Percentiles rank a stretch among this genome's conserved stretches.
These are phyloP conservation scores for Tilletia horrida DNA, from an alignment of 1,284 basidiomycete genomes.

Conservation along the genomic window DNA sequence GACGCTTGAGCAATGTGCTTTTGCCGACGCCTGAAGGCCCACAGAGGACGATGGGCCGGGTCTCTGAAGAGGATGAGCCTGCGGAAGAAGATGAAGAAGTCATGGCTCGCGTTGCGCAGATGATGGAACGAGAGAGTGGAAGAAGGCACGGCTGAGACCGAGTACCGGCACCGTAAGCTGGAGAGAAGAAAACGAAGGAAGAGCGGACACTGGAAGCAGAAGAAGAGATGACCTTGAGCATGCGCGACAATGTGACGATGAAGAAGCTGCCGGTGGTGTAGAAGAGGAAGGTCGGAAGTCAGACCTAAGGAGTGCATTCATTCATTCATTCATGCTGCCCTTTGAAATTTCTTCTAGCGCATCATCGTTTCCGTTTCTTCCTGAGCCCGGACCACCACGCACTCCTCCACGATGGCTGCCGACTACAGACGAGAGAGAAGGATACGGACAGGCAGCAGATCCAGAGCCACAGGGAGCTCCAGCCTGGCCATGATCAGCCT, in stretches of 20 bases:
- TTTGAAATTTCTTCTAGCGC: neutral
- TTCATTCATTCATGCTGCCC: too few relatives aligned
- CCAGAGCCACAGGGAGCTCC: neutral
- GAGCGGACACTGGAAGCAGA: too few relatives aligned
- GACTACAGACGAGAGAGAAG: neutral
- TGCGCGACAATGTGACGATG: too few relatives aligned
- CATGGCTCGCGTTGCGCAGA: too few relatives aligned
- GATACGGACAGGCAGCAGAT: neutral
- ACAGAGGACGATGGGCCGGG: conserved; percentile 68
- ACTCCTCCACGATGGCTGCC: neutral
- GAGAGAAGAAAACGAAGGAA: too few relatives aligned
- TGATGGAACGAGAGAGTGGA: too few relatives aligned
- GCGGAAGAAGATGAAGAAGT: neutral
- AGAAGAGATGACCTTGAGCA: too few relatives aligned
- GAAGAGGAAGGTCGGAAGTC: too few relatives aligned
- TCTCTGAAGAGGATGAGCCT: neutral
- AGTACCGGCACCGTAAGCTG: too few relatives aligned
- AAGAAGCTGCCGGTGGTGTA: too few relatives aligned
- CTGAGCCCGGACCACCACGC: neutral
- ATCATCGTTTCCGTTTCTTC: neutral
- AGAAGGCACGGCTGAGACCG: too few relatives aligned
- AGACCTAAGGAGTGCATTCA: too few relatives aligned
- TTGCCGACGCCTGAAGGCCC: conserved; percentile 91
- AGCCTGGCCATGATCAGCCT: conserved; percentile 1
- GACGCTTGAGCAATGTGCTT: conserved; percentile 78